Base-by-base conservation (phyloP, 2,329 filamentous ascomycete genomes). In the Phialocephala sp. region DNA sequence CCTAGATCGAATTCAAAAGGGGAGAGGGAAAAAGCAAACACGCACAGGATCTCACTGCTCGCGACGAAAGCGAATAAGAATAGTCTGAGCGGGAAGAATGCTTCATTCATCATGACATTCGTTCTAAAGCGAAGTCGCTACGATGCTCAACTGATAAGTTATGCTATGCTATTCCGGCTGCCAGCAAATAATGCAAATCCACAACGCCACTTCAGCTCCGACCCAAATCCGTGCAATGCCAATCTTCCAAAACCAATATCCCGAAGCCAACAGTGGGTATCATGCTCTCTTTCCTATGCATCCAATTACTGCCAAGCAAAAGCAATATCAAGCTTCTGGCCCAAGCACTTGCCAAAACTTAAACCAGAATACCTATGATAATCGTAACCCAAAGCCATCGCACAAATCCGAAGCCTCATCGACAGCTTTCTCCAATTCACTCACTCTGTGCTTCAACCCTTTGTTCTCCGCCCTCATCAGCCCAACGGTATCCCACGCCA, bases 401-500 rank as follows among this genome's bases (percentile, higher is more conserved):
- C 27, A 32, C 27, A 32, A 32, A 32, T 65, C 67, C 47, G 90
- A 75, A 1, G 86, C 87, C 8, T 83, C 83, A 41, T 90, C 87
- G 5, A 90, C 83, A 4, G 82, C 86, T 2, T 78, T 80, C 77
- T 90, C 87, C 2, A 90, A 76, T 69, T 86, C 80, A 20, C 82
- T 81, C 3, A 90, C 85, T 22, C 86, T 79, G 45, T 82, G 80
- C 79, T 90, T 90, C 59, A 90, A 75, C 9, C 82, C 82, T 72
- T 80, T 83, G 70, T 90, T 90, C 79, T 90, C 88, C 56, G 86
- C 84, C 45, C 85, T 80, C 65, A 90, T 76, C 56, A 89, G 68
- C 60, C 83, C 82, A n/a, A 88, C 87, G 4, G 87, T 88, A 72
- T 89, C 83, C 87, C 87, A 90, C 4, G 87, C 87, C 43, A 87